Evolutionary conservation across 495 filamentous ascomycete species (phyloP).

Genomic region (Amniculicola lignicola): DNA sequence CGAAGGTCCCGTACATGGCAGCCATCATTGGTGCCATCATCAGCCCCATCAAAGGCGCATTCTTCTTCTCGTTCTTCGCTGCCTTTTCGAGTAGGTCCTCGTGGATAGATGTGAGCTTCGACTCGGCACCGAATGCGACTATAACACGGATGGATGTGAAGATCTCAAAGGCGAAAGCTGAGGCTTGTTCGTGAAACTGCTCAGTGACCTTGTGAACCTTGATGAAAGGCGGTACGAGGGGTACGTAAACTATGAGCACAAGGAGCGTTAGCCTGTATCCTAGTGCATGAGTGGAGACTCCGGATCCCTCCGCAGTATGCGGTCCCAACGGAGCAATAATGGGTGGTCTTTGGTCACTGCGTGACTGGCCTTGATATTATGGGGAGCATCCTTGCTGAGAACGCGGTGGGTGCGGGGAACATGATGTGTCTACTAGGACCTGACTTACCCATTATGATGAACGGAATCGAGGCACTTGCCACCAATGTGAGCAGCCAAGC

Average conservation of each 20-base stretch:
- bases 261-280: too few relatives aligned
- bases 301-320: too few relatives aligned
- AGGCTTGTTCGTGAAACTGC: slow-evolving; percentile 58
- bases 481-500: slow-evolving; percentile 36
- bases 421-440: too few relatives aligned
- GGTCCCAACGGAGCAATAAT: too few relatives aligned
- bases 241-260: slow-evolving; percentile 54
- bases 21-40: slow-evolving; percentile 34
- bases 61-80: slow-evolving; percentile 50
- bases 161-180: slow-evolving; percentile 55
- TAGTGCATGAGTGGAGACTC: too few relatives aligned
- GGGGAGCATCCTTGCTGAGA: too few relatives aligned
- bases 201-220: slow-evolving; percentile 56
- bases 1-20: slow-evolving; percentile 36
- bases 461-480: slow-evolving; percentile 54
- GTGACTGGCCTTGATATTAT: too few relatives aligned
- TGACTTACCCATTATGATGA: too few relatives aligned
- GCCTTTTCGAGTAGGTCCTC: slow-evolving; percentile 57
- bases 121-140: slow-evolving; percentile 61
- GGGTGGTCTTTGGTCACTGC: too few relatives aligned
- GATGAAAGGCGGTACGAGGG: slow-evolving; percentile 55
- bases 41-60: slow-evolving; percentile 49
- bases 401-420: too few relatives aligned
- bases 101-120: slow-evolving; percentile 53
- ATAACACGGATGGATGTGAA: slow-evolving; percentile 50